Evolutionary conservation across 1,139 yeast species (phyloP), one percentile per base, ranked within the genome.

Genomic region (Suhomyces taliae): DNA sequence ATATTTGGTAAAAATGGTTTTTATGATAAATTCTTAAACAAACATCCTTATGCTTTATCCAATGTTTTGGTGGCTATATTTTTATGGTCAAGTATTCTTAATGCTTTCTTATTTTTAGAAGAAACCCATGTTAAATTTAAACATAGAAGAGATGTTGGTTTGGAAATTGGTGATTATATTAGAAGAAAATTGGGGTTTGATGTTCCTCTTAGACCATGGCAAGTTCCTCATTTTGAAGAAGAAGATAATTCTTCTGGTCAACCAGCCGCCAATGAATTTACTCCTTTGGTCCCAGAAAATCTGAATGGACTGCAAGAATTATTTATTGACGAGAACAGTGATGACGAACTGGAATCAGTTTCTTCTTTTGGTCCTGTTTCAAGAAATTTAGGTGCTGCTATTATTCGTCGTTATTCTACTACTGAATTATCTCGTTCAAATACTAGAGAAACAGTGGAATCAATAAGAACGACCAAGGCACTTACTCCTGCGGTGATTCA

Each of bases 1-100:
- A 8, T 45, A n/a, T 8, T 12, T 31, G 36, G 19, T 15, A 10
- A 36, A 12, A 32, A 37, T 14, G 36, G 46, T n/a, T 10, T 52
- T 10, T 48, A 53, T 54, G 60, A 66, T 12, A 45, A 47, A 11
- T 61, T 80, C 48, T 67, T 78, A 27, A 59, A 67, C 24, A 62
- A 59, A 37, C 72, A 72, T 57, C 89, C 88, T 0, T 84, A 81
- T 56, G 81, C 85, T 1, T 64, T 83, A 51, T 82, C 87, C 5
- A 84, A 83, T 58, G 57, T 84, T 8, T 79, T 78, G 3, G 82
- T 83, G 26, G 74, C 82, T 4, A 7, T 56, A 3, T 65, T 78
- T 43, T 64, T 82, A 32, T 58, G 66, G 62, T 44, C 67, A 36
- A 75, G 83, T 27, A 53, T 72, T 11, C 26, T 70, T 2, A 53